Evolutionary conservation across 345 rosid genomes (phyloP), one percentile per base, ranked within the genome.

Genomic region (Crucihimalaya himalaica): DNA sequence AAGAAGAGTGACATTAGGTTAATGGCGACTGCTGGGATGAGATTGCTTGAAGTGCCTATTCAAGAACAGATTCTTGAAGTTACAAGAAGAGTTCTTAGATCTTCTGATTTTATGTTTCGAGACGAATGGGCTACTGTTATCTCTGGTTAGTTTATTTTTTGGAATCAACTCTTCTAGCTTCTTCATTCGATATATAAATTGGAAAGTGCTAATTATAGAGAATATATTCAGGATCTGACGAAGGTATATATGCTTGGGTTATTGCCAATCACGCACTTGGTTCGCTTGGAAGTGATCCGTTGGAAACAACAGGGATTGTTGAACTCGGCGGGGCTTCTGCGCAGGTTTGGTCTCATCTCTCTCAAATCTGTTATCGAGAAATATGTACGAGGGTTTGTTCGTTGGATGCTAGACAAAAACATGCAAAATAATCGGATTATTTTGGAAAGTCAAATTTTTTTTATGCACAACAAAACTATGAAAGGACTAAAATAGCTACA

Each of bases 311-410:
- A 7, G 98, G 96, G 75, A 89, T 91, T 67, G 83, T 91, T 70
- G 98, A 91, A 78, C 96, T 94, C 45, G 98, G 96, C 1, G 98
- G 98, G 8, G 98, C 98, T 75, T 94, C 98, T 57, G 91, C 93
- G 12, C 98, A 94, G 97, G 97, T 91, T 79, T 62, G 20, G 13
- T 32, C 52, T 68, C n/a, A 1, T 28, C 14, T 34, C 13, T 66
- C 8, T 39, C 48, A 51, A 3, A 20, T 53, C 6, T 64, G 16
- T 21, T 60, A 31, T 43, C 11, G 0, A 12, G 9, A 14, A 18
- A 50, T 7, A 18, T 28, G 16, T 34, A 66, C 31, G 6, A 15
- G 6, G 18, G 4, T 11, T 15, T 11, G 14, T 5, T 20, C 15
- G 14, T 20, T 1, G 27, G 15, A 48, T 42, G 8, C 46, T 14